These are phyloP conservation scores for Cladophialophora carrionii DNA, from an alignment of 2,329 filamentous ascomycete species.

Conservation along the genomic window DNA sequence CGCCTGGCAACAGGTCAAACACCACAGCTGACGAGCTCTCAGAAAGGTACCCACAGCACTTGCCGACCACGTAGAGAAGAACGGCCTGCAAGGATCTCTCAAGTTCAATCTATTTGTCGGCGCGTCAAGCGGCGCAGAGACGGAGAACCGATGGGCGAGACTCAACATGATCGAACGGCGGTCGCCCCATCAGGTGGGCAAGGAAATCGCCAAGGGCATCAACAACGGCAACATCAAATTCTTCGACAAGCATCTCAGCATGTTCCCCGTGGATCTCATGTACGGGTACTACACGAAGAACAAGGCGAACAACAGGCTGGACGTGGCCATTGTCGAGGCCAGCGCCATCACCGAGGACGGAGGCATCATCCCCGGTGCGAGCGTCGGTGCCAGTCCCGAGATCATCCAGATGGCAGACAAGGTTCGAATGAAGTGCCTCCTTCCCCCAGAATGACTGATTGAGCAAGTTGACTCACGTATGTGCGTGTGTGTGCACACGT, in stretches of 20 bases:
- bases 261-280: constrained; percentile 82
- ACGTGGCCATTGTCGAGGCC: constrained; percentile 84
- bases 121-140: constrained; percentile 86
- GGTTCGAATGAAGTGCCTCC: constrained; percentile 43
- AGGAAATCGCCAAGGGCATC: constrained; percentile 86
- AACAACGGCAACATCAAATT: constrained; percentile 87
- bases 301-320: constrained; percentile 71
- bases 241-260: constrained; percentile 90
- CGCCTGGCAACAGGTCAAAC: background rate
- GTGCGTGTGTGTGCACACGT: background rate
- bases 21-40: constrained; percentile 13
- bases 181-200: constrained; percentile 85
- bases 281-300: constrained; percentile 82
- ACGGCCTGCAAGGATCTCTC: constrained; percentile 78
- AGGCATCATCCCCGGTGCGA: constrained; percentile 84
- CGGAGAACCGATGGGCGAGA: constrained; percentile 86
- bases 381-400: constrained; percentile 82
- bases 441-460: background rate
- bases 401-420: constrained; percentile 90
- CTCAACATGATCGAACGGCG: constrained; percentile 89
- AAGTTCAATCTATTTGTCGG: constrained; percentile 88
- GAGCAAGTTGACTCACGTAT: background rate
- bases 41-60: constrained; percentile 83
- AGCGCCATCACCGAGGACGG: constrained; percentile 86
- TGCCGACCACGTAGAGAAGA: constrained; percentile 86